Evolutionary conservation across 129 eudicot genomes (phyloP), one percentile per base, ranked within the genome.

Genomic region (Tanacetum coccineum): DNA sequence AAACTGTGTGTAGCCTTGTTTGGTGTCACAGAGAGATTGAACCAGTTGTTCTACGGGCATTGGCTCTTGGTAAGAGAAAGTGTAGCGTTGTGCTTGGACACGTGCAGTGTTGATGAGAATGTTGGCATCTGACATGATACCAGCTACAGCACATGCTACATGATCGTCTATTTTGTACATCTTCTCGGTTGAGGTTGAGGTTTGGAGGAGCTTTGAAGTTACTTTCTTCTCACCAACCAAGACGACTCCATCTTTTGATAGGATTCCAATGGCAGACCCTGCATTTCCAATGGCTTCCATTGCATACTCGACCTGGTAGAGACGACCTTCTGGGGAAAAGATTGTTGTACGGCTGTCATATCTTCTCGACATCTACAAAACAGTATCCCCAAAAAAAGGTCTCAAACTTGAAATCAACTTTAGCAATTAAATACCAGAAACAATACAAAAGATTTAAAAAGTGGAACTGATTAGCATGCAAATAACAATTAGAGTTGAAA

Each of bases 31-130:
- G 10, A 88, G 81, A 7, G 95, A 88, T 51, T 88, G 95, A n/a
- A 88, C 95, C 3, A 88, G 82, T 72, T 88, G 95, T 68, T 88
- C 95, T 13, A 84, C 95, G 0, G 91, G 91, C 95, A 88, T 85
- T 22, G 95, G 91, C 32, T 85, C 91, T 76, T 88, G 95, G 84
- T 88, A 88, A 3, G 86, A 57, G 20, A 70, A 78, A 40, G 95
- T 77, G 61, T 88, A 85, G 56, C 91, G 84, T 71, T 80, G 95
- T 21, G 95, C 95, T 68, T 85, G 91, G 61, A 87, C 84, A 22
- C 95, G 73, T 14, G 91, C 91, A 0, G 91, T 87, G 84, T 87
- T 87, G 70, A 87, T 84, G 8, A 87, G 86, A 55, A 84, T 84
- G 86, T 87, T 84, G 75, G 95, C 95, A 44, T 87, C 95, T 1